Conservation (phyloP, 805 yeast genomes). For the Kazachstania taianensis region DNA sequence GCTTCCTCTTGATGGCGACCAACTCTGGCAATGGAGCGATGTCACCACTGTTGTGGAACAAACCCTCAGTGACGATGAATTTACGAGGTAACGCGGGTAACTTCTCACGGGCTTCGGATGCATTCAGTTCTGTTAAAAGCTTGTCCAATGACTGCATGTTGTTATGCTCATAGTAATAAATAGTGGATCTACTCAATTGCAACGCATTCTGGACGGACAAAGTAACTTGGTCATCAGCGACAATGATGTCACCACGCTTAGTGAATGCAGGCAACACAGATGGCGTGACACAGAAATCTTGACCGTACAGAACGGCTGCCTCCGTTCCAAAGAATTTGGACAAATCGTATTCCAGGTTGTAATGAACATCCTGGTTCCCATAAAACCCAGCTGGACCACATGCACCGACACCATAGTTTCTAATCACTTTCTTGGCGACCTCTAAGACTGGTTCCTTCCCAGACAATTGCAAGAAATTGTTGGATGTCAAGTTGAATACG, state of each 20-base stretch:
- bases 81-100: constrained; percentile 67
- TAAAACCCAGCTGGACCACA: constrained; percentile 98
- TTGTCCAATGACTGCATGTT: constrained; percentile 74
- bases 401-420: constrained; percentile 84
- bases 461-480: constrained; percentile 62
- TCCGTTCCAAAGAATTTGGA: constrained; percentile 71
- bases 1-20: constrained; percentile 65
- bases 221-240: constrained; percentile 73
- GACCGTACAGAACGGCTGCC: constrained; percentile 78
- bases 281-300: constrained; percentile 78
- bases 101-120: constrained; percentile 49
- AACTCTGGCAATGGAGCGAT: constrained; percentile 59
- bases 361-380: constrained; percentile 90
- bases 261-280: constrained; percentile 88
- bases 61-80: constrained; percentile 84
- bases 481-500: constrained; percentile 58
- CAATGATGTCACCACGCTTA: constrained; percentile 87
- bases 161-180: constrained; percentile 69
- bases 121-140: constrained; percentile 50
- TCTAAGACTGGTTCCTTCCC: constrained; percentile 36
- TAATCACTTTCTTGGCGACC: constrained; percentile 49
- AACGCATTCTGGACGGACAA: constrained; percentile 82
- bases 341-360: constrained; percentile 62
- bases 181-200: constrained; percentile 73
- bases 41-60: constrained; percentile 76